phyloP scores from a whole-genome alignment of 164 flowering plant species.

The Vitis labrusca region DNA sequence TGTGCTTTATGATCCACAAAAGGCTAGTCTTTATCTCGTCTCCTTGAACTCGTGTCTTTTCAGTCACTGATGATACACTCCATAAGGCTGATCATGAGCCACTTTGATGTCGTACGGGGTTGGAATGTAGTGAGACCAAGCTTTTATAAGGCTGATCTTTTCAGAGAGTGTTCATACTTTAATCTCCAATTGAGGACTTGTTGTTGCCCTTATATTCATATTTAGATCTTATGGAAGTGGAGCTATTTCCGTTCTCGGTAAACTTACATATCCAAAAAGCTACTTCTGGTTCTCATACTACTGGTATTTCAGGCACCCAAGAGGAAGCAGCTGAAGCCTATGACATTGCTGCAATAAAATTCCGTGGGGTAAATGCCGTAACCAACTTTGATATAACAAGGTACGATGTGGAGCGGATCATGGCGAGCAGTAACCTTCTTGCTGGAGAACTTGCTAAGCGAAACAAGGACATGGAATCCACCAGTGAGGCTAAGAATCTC shows the following conservation, averaged over 20 bases:
- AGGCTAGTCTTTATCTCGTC: background rate
- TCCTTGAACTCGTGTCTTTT: too few relatives aligned
- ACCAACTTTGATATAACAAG: constrained; percentile 63
- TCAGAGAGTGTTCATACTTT: background rate
- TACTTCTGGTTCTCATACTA: background rate
- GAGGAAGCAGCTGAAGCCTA: constrained; percentile 80
- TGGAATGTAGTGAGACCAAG: background rate
- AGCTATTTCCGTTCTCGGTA: background rate
- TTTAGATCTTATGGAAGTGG: background rate
- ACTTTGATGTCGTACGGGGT: background rate
- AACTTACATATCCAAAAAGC: too few relatives aligned
- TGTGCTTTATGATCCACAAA: constrained; percentile 1
- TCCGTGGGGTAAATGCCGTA: constrained; percentile 61
- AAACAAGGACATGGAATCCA: constrained; percentile 21
- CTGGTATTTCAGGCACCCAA: constrained; percentile 46
- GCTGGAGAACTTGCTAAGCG: constrained; percentile 52
- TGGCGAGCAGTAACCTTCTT: constrained; percentile 60
- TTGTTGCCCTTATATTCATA: too few relatives aligned
- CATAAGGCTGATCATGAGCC: constrained; percentile 6
- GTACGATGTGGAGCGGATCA: constrained; percentile 60
- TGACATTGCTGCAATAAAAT: constrained; percentile 67
- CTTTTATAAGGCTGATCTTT: constrained; percentile 18
- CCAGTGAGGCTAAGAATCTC: constrained; percentile 12
- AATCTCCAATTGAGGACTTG: too few relatives aligned
- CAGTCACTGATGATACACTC: background rate